Evolutionary conservation across 768 basidiomycete genomes (phyloP), one percentile per base, ranked within the genome.

Genomic region (Lentinula detonsa): DNA sequence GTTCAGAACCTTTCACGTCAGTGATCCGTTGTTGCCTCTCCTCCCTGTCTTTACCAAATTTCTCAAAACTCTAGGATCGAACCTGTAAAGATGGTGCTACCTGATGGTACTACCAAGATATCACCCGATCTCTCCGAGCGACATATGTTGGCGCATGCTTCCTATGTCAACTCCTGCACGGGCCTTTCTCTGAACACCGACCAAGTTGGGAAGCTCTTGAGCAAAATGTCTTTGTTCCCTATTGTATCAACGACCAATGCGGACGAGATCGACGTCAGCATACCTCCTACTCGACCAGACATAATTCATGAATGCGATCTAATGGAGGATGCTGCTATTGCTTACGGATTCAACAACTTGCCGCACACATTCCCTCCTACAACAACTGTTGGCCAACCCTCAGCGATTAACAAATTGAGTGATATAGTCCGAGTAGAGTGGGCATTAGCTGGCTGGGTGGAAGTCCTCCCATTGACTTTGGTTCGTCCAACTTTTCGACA

Each of bases 301-400:
- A 98, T 99, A 65, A 77, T 99, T 59, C 97, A 99, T 71, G 95
- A 98, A 72, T 97, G 95, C 69, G 97, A 99, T 71, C 84, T 98
- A 70, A 91, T 99, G 88, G 97, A 99, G 71, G 97, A 99, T 65
- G 93, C 90, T 2, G 97, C 97, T 9, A 92, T 99, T 65, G 97
- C 95, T 0, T 97, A 95, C 70, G 97, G 97, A 1, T 98, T 94
- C 81, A 98, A 99, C 78, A 97, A 96, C 67, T 81, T 99, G 31
- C 92, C 93, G 1, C 84, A 91, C 67, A 87, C 85, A 13, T 95
- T 99, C 84, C 97, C 97, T 1, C 76, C 85, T 6, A 97, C 95
- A 16, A 95, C 89, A 71, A 98, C 97, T 6, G 92, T 98, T 42
- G 96, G 93, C 21, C 93, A 96, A 70, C 93, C 94, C 9, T 78